Base-by-base conservation (phyloP, 805 yeast species). In the Ogataea ganodermae region DNA sequence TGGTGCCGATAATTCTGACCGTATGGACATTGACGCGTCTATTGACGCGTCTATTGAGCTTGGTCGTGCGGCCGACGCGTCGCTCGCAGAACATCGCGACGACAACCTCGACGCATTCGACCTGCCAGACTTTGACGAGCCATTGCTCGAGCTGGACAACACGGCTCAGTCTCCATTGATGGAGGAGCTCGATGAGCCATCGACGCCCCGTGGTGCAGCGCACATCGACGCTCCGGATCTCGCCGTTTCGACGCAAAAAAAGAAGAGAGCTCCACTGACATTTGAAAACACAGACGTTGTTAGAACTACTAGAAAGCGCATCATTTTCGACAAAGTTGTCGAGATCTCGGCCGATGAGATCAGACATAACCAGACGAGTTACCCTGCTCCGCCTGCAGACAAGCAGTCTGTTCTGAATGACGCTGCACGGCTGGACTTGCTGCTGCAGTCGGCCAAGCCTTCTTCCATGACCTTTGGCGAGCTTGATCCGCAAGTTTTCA, bases 41-140 rank as follows among this genome's bases (percentile, higher is more conserved):
- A 26, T 55, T 48, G 56, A 52, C n/a, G 41, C 21, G 36, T 78
- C 84, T 5, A 70, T 80, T 31, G 87, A 81, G 63, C 61, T 74
- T 12, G 84, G 84, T 2, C 73, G 86, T 65, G 74, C 66, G 16
- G 64, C 48, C 10, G 54, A 59, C 40, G 50, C 49, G 3, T 60
- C 65, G 21, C 46, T 30, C 36, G 33, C 24, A 32, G 57, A 69
- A 39, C 48, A 27, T 38, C 30, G 21, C 35, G 57, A 69, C 39
- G 75, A 62, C 46, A 63, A 66, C 26, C 77, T 69, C 36, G 70
- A 68, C 28, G 77, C 76, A 21, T 66, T 77, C 36, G 80, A 76
- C 20, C 61, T 65, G 21, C 67, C 68, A 3, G 66, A 65, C 28
- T 59, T 62, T 35, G 54, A 55, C 8, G 64, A 61, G 32, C 63